A percentile compares a stretch with the other conserved stretches of the same genome.
phyloP scores from a whole-genome alignment of 108 stramenopile species.

The Cyclotella cryptica region DNA sequence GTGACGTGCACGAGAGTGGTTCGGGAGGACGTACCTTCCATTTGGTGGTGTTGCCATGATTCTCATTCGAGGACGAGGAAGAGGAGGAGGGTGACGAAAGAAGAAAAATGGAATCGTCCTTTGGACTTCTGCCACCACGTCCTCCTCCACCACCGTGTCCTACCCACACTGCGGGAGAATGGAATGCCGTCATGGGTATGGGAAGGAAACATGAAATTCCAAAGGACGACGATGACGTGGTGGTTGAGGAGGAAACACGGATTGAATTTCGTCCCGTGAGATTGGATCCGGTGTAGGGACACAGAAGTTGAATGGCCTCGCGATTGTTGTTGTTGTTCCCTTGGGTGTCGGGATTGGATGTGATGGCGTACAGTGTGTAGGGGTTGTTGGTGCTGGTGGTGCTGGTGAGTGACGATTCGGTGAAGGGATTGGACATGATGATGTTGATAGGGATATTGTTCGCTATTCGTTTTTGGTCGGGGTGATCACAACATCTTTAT shows the following conservation, averaged over 20 bases:
- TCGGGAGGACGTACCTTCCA: conserved; percentile 84
- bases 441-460: too few species aligned
- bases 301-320: conserved; percentile 45
- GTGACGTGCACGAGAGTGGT: conserved; percentile 53
- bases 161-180: too few species aligned
- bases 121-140: too few species aligned
- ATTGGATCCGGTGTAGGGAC: conserved; percentile 54
- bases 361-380: conserved; percentile 35
- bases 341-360: conserved; percentile 28
- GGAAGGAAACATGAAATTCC: neutral
- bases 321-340: conserved; percentile 23
- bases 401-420: conserved; percentile 8
- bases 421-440: neutral
- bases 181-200: conserved; percentile 12
- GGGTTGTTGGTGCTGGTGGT: conserved; percentile 7
- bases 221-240: neutral
- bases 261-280: conserved; percentile 26
- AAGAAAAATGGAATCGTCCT: too few species aligned
- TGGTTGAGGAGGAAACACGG: conserved; percentile 8
- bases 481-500: too few species aligned
- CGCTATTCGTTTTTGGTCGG: too few species aligned
- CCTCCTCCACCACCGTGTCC: too few species aligned
- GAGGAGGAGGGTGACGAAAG: too few species aligned
- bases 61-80: neutral
- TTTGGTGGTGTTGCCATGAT: conserved; percentile 10